Base-by-base conservation (phyloP, 2,329 filamentous ascomycete species). In the Neoarthrinium moseri region DNA sequence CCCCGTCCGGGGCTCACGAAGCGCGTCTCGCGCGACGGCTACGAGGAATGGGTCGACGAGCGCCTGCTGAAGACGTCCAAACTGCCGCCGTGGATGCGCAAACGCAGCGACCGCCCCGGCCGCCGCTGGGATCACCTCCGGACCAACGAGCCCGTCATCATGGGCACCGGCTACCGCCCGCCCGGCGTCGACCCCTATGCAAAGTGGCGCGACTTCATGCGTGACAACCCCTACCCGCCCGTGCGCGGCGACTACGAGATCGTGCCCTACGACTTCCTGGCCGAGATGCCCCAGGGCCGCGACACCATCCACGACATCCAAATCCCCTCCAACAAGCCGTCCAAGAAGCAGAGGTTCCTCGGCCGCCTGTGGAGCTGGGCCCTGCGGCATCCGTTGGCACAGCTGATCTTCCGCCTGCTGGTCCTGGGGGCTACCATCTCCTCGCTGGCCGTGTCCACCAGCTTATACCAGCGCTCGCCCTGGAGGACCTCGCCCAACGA, bases 401-500 rank as follows among this genome's bases (percentile, higher is more conserved):
- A 29, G 15, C 43, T 45, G 15, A 38, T 45, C 7, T 45, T 45
- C 21, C 43, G 43, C n/a, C 26, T 45, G 15, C 34, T 45, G 12
- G 43, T 45, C 18, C 33, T 45, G 18, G 43, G 23, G n/a, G 39
- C 32, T 24, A 30, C 33, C 34, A 49, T 45, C 7, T 33, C 38
- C 44, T 63, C 43, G 4, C 78, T 99, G 20, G 89, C 83, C 12
- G 75, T 99, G 7, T 86, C 91, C 2, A 81, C 77, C 4, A 83
- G 83, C 20, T 91, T 97, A 40, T 89, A 84, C 63, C 71, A 83
- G 55, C 27, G 15, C 12, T 15, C 27, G 8, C 18, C 18, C 22
- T 24, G 44, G 32, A n/a, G 22, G 6, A 33, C 10, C 2, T 6
- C 40, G 15, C 2, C 13, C 8, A 67, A 81, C 44, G 77, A 84